A percentile compares a stretch with the other conserved stretches of the same genome.
phyloP scores from a whole-genome alignment of 1,284 basidiomycete genomes.

The Microbotryum lychnidis-dioicae region DNA sequence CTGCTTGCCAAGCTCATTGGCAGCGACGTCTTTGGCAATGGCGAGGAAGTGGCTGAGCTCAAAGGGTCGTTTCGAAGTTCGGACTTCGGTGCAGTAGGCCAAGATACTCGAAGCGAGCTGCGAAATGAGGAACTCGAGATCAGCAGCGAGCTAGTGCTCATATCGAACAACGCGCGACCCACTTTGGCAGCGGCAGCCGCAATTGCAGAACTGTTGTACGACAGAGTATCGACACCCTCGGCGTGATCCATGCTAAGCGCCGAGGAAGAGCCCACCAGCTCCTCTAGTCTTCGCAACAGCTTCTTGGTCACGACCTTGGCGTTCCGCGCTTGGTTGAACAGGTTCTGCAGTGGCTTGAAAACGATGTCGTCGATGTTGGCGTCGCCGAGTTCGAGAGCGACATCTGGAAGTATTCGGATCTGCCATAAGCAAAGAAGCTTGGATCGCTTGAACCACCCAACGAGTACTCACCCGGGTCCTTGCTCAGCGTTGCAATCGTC shows the following conservation, averaged over 20 bases:
- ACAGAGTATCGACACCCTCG: conserved; percentile 61
- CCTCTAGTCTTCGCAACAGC: conserved; percentile 71
- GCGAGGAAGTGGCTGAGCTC: conserved; percentile 60
- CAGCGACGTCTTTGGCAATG: conserved; percentile 63
- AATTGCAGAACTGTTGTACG: conserved; percentile 59
- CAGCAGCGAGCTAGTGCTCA: background rate
- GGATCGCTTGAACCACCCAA: background rate
- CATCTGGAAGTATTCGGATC: conserved; percentile 47
- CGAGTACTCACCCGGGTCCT: conserved; percentile 58
- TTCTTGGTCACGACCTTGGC: conserved; percentile 76
- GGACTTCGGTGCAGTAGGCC: conserved; percentile 65
- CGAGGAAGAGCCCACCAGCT: conserved; percentile 59
- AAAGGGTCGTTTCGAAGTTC: conserved; percentile 65
- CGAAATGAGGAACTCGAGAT: background rate
- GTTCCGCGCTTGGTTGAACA: conserved; percentile 69
- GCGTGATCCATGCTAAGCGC: conserved; percentile 64
- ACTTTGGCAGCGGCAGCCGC: conserved; percentile 81
- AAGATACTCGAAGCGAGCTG: conserved; percentile 79
- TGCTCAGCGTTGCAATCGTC: conserved; percentile 59
- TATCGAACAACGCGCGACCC: conserved; percentile 32
- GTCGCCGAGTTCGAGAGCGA: conserved; percentile 61
- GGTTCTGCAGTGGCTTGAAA: conserved; percentile 67
- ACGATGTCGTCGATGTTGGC: conserved; percentile 63
- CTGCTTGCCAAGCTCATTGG: conserved; percentile 59
- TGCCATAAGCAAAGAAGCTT: background rate